Conservation (phyloP, 2,329 filamentous ascomycete species). For the Epichloe sylvatica region DNA sequence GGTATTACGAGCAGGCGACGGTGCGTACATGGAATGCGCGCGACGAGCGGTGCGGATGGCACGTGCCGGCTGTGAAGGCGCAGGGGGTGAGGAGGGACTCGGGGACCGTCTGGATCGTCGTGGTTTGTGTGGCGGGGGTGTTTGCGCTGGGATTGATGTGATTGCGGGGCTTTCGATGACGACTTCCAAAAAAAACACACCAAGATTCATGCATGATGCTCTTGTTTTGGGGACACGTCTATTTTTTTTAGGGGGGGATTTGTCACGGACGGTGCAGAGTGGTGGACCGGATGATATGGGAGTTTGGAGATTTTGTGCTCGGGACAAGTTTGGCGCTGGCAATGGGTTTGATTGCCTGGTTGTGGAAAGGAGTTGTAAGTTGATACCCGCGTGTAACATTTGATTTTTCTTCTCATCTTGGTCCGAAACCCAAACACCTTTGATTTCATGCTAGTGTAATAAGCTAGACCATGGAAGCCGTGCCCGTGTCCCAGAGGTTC, state of each 20-base stretch:
- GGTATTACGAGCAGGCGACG: no score
- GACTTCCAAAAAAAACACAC: not conserved
- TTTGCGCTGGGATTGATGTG: constrained; percentile 15
- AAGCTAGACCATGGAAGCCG: constrained; percentile 18
- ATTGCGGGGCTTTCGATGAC: not conserved
- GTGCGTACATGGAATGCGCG: constrained; percentile 14
- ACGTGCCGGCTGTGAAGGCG: constrained; percentile 19
- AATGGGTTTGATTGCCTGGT: no score
- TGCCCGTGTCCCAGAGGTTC: constrained; percentile 14
- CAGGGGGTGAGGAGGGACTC: constrained; percentile 11
- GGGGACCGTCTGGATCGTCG: constrained; percentile 10
- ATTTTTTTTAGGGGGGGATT: no score
- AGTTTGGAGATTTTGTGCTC: no score
- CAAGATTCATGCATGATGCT: no score
- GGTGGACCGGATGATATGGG: no score
- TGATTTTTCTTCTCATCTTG: constrained; percentile 9
- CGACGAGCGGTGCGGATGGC: constrained; percentile 23
- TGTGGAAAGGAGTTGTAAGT: not conserved
- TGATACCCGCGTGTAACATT: not conserved
- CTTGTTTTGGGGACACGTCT: no score
- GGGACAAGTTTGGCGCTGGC: no score
- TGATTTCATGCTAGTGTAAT: constrained; percentile 30
- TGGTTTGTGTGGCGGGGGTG: constrained; percentile 12
- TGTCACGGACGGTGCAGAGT: no score
- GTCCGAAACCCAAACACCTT: constrained; percentile 29